phyloP scores from a whole-genome alignment of 345 rosid genomes.

The Acer yangbiense region DNA sequence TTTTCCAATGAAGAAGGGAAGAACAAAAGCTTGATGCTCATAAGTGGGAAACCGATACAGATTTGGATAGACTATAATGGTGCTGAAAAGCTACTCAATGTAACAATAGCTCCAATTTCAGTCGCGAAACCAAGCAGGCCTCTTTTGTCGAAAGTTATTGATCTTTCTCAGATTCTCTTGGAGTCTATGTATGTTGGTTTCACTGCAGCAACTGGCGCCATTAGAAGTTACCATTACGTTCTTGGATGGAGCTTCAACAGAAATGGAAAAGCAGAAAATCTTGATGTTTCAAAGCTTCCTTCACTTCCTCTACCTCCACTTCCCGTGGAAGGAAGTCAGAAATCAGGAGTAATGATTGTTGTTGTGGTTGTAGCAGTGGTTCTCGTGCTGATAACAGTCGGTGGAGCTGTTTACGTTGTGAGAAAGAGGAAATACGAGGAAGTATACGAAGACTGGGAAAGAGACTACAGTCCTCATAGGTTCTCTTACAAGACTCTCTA shows the following conservation, averaged over 20 bases:
- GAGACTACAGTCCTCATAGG: too few relatives aligned
- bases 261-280: constrained; percentile 42
- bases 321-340: constrained; percentile 30
- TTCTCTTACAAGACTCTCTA: too few relatives aligned
- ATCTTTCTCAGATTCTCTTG: constrained; percentile 42
- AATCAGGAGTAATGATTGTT: constrained; percentile 12
- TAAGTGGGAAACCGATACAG: constrained; percentile 46
- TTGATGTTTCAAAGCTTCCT: constrained; percentile 54
- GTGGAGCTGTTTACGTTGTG: too few relatives aligned
- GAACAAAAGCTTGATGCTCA: constrained; percentile 35
- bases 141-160: constrained; percentile 42
- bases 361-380: constrained; percentile 26
- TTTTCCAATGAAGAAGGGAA: constrained; percentile 26
- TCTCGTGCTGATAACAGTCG: background rate
- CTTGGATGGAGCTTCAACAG: constrained; percentile 66
- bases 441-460: too few relatives aligned
- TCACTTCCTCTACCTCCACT: constrained; percentile 21
- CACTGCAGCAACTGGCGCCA: constrained; percentile 48
- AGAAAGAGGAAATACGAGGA: too few relatives aligned
- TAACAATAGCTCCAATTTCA: constrained; percentile 48
- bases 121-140: constrained; percentile 40
- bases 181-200: constrained; percentile 53
- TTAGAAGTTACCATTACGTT: constrained; percentile 40
- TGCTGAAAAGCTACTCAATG: constrained; percentile 30
- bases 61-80: constrained; percentile 67